Percentiles rank a stretch among this genome's conserved stretches.
phyloP scores from a whole-genome alignment of 805 yeast genomes.

The Hemisphaericaspora nanyangensis region DNA sequence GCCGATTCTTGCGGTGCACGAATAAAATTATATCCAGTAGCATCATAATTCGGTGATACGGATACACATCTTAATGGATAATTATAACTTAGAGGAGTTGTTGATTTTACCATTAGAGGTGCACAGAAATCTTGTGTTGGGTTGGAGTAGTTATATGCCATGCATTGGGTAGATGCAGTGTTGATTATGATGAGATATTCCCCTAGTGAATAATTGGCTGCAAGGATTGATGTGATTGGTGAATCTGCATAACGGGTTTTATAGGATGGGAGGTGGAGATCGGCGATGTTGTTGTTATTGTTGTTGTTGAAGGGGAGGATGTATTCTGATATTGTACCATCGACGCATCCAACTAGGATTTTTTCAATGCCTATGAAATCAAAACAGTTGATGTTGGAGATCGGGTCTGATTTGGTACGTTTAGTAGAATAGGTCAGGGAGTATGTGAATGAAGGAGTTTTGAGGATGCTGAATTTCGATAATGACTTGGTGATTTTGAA shows the following conservation, averaged over 20 bases:
- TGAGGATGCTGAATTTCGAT: conserved; percentile 14
- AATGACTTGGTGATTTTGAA: conserved; percentile 32
- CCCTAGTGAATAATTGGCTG: conserved; percentile 19
- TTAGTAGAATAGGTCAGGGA: conserved; percentile 5
- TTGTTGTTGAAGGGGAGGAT: conserved; percentile 28
- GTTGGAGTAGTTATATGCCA: conserved; percentile 23
- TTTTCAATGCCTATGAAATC: conserved; percentile 43
- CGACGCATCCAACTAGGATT: conserved; percentile 53
- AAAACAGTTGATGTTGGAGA: conserved; percentile 40
- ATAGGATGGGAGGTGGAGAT: conserved; percentile 28
- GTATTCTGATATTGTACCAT: conserved; percentile 61
- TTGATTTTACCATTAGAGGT: conserved; percentile 20
- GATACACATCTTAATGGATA: conserved; percentile 22
- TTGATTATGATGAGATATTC: conserved; percentile 24
- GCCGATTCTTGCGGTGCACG: conserved; percentile 34
- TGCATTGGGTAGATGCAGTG: conserved; percentile 25
- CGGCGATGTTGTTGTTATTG: conserved; percentile 7
- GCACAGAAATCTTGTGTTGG: conserved; percentile 22
- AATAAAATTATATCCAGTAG: conserved; percentile 24
- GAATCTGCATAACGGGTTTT: conserved; percentile 28
- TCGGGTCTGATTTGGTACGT: background rate
- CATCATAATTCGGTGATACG: conserved; percentile 24
- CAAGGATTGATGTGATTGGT: conserved; percentile 23
- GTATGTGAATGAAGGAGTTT: conserved; percentile 21
- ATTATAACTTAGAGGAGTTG: conserved; percentile 28